A percentile compares a stretch with the other conserved stretches of the same genome.
phyloP scores from a whole-genome alignment of 2,329 filamentous ascomycete species.

The Aspergillus jensenii region DNA sequence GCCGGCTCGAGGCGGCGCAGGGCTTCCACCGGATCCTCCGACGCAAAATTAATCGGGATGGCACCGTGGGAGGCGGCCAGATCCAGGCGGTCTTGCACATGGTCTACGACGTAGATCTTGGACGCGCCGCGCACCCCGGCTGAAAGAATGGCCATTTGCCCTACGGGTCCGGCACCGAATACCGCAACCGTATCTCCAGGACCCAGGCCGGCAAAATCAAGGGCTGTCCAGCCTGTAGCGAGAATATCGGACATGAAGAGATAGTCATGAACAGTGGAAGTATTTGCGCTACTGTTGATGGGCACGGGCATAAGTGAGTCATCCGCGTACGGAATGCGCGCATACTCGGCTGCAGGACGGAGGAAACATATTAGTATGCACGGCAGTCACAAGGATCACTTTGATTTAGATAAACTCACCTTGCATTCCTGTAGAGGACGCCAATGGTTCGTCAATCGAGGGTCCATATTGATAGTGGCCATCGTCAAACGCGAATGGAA shows the following conservation, averaged over 20 bases:
- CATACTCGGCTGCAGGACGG: constrained; percentile 16
- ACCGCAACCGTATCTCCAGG: constrained; percentile 63
- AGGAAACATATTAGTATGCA: too few species aligned
- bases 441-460: too few species aligned
- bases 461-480: constrained; percentile 5
- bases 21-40: constrained; percentile 56
- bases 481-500: constrained; percentile 15
- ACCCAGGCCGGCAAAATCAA: constrained; percentile 54
- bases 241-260: constrained; percentile 17
- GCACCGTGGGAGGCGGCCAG: constrained; percentile 63
- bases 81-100: constrained; percentile 58
- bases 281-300: neutral
- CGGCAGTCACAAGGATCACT: too few species aligned
- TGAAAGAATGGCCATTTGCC: constrained; percentile 65
- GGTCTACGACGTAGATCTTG: constrained; percentile 63
- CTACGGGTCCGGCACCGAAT: constrained; percentile 65
- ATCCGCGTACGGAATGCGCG: constrained; percentile 20
- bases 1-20: constrained; percentile 57
- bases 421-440: neutral
- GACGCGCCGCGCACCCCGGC: constrained; percentile 61
- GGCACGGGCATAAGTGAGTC: constrained; percentile 17
- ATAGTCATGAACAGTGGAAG: constrained; percentile 13
- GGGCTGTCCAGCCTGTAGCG: constrained; percentile 29
- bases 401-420: neutral
- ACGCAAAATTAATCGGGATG: constrained; percentile 60